Conservation (phyloP, 2,329 filamentous ascomycete genomes). For the Cladosporium sp. region DNA sequence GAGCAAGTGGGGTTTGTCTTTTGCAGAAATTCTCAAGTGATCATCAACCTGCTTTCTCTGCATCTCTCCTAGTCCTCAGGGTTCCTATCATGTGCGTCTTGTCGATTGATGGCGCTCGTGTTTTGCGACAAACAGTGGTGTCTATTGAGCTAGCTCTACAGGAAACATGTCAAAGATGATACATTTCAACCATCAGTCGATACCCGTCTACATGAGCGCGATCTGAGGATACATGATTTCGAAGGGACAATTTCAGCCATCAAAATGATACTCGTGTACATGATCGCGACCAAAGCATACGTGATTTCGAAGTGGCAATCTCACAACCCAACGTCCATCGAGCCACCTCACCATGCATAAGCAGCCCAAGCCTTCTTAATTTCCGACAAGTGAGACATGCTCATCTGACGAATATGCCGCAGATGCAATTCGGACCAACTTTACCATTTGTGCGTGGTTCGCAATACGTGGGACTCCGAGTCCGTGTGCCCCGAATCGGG, state of each 20-base stretch:
- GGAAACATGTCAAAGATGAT: conserved; percentile 14
- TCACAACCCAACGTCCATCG: neutral
- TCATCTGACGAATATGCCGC: conserved; percentile 1
- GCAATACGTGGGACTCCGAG: neutral
- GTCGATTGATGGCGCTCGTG: neutral
- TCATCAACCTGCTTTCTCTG: conserved; percentile 16
- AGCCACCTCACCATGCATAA: neutral
- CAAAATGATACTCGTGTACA: no score
- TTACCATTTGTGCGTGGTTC: neutral
- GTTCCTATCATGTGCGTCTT: neutral
- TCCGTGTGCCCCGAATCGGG: neutral
- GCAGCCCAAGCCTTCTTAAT: neutral
- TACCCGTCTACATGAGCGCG: neutral
- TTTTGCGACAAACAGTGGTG: neutral
- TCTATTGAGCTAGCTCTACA: conserved; percentile 8
- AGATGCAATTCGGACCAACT: neutral
- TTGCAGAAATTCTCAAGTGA: conserved; percentile 20
- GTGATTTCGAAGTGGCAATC: neutral
- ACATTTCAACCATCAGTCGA: neutral
- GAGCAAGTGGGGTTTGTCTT: conserved; percentile 15
- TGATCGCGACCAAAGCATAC: neutral
- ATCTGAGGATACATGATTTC: neutral
- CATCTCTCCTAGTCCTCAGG: conserved; percentile 4
- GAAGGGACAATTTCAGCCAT: neutral
- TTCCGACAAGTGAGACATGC: conserved; percentile 7